A percentile compares a stretch with the other conserved stretches of the same genome.
Evolutionary conservation across 805 yeast genomes (phyloP).

Genomic region (Monosporozyma aerobia): DNA sequence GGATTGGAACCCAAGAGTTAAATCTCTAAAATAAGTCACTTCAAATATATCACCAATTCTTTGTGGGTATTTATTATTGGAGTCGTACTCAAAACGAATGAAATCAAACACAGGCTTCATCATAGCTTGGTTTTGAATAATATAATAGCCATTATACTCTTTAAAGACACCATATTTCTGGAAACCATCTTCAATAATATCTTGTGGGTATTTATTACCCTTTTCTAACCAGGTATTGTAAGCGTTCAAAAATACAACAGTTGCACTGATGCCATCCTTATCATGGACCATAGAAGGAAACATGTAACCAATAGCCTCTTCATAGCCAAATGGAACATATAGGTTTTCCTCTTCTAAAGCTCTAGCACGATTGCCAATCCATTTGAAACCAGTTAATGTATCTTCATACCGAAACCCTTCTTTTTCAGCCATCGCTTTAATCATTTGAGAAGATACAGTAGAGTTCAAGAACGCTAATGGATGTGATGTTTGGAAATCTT

Average conservation of each 20-base stretch:
- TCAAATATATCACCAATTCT: slow-evolving; percentile 44
- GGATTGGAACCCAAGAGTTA: slow-evolving; percentile 76
- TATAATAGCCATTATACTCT: slow-evolving; percentile 81
- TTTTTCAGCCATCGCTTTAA: slow-evolving; percentile 54
- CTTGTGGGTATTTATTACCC: slow-evolving; percentile 28
- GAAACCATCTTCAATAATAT: slow-evolving; percentile 50
- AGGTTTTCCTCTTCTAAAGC: slow-evolving; percentile 56
- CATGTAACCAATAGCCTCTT: slow-evolving; percentile 96
- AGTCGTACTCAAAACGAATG: slow-evolving; percentile 34
- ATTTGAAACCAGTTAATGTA: slow-evolving; percentile 91
- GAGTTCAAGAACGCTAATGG: slow-evolving; percentile 57
- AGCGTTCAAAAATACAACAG: slow-evolving; percentile 65
- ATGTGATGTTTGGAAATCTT: slow-evolving; percentile 31
- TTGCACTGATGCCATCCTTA: slow-evolving; percentile 87
- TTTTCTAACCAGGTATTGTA: slow-evolving; percentile 39
- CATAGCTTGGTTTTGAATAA: slow-evolving; percentile 43
- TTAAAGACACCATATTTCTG: slow-evolving; percentile 68
- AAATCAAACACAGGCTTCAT: slow-evolving; percentile 48
- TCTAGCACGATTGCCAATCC: slow-evolving; percentile 89
- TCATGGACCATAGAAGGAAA: slow-evolving; percentile 66
- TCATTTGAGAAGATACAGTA: slow-evolving; percentile 84
- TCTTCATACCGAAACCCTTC: slow-evolving; percentile 61
- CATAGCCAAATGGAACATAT: slow-evolving; percentile 80
- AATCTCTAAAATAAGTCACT: slow-evolving; percentile 68
- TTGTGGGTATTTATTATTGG: slow-evolving; percentile 33